Base-by-base conservation (phyloP, 306 rosid species). In the Cicer yamashitae region DNA sequence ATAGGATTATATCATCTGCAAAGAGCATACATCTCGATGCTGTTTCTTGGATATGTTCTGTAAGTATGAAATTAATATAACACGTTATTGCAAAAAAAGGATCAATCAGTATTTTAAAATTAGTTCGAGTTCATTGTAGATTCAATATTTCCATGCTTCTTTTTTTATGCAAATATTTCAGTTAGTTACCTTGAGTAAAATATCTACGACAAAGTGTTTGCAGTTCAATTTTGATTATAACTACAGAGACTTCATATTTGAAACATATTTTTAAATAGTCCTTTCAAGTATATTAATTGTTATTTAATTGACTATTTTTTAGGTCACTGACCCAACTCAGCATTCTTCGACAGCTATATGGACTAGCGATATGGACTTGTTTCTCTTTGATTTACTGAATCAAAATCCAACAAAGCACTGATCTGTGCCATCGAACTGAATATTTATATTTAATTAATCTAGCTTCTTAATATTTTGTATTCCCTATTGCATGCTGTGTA, bases 401-500 rank as follows among this genome's bases (percentile, higher is more conserved):
- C 58, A 71, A 85, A 67, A 65, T 73, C 76, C 77, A 58, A 63
- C 59, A 47, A 65, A 72, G 68, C 85, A 68, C 70, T 77, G 6
- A 65, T 69, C 67, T 57, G 77, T 70, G 87, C 43, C 14, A 62
- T 71, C 68, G 68, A 56, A 58, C 79, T 81, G 78, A 46, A 74
- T 79, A 67, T 78, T 60, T 52, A 48, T 61, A 73, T 67, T 82
- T 64, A 70, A 78, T 82, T 64, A 70, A 78, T 86, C 74, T 77
- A 73, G 76, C 34, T 73, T 63, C 34, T 41, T 14, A 40, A 8
- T 62, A n/a, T 70, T 22, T 54, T 4, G 45, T 54, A 51, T 51
- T 60, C 71, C 69, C 74, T 5, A 58, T 50, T 53, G 82, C 66
- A 52, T 80, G 81, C 73, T 40, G 13, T 81, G 91, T 90, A 82